phyloP scores from a whole-genome alignment of 2,329 filamentous ascomycete genomes.

The Thermoascus crustaceus region DNA sequence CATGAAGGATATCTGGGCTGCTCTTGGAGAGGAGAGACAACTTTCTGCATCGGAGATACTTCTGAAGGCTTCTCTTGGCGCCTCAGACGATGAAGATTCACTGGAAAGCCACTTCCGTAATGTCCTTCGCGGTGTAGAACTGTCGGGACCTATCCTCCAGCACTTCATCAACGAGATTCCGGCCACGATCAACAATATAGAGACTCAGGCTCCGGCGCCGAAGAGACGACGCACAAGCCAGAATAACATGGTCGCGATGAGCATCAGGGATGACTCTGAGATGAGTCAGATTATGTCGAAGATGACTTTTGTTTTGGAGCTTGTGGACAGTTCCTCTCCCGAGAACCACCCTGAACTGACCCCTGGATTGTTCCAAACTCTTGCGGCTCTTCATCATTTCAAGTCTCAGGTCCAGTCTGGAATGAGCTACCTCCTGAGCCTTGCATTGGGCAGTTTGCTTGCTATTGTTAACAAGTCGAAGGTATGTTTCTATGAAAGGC shows the following conservation, averaged over 20 bases:
- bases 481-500: constrained; percentile 11
- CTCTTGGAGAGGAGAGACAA: constrained; percentile 30
- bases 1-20: constrained; percentile 62
- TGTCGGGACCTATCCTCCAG: constrained; percentile 64
- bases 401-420: constrained; percentile 74
- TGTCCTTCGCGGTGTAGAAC: constrained; percentile 62
- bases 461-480: constrained; percentile 76
- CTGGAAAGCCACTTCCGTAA: constrained; percentile 44
- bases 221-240: constrained; percentile 75
- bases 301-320: constrained; percentile 77
- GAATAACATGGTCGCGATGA: constrained; percentile 56
- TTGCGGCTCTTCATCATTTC: constrained; percentile 82
- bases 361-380: constrained; percentile 68
- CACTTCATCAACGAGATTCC: constrained; percentile 68
- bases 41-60: constrained; percentile 28
- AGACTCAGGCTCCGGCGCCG: constrained; percentile 61
- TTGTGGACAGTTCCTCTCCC: constrained; percentile 73
- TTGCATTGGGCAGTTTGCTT: constrained; percentile 73
- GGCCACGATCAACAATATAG: constrained; percentile 59
- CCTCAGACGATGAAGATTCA: constrained; percentile 16
- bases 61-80: constrained; percentile 33
- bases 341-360: constrained; percentile 67
- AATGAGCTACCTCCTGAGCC: constrained; percentile 78
- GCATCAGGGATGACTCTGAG: constrained; percentile 56
- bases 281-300: constrained; percentile 62